Conservation (phyloP, 2,329 filamentous ascomycete genomes). For the Drechslerella dactyloides region DNA sequence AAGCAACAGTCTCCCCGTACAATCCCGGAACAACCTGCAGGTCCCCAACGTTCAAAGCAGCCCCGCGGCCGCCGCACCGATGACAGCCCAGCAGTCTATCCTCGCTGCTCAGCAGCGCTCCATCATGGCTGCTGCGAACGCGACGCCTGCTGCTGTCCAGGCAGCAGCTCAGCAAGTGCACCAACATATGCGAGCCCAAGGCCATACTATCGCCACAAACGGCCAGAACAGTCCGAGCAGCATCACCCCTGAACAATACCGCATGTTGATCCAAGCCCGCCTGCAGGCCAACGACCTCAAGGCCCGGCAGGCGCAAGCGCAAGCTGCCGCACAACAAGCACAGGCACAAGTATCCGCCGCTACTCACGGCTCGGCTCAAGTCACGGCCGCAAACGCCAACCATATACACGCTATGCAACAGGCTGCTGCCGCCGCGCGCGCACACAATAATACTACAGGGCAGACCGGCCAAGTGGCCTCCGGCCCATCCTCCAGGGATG, state of each 20-base stretch:
- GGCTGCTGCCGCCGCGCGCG: conserved; percentile 38
- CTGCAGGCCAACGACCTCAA: conserved; percentile 44
- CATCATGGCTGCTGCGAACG: conserved; percentile 20
- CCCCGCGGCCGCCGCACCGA: conserved; percentile 32
- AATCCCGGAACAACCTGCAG: conserved; percentile 42
- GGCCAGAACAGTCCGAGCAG: conserved; percentile 44
- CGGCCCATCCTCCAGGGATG: background rate
- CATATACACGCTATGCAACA: conserved; percentile 41
- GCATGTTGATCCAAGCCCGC: conserved; percentile 45
- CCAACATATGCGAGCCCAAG: conserved; percentile 38
- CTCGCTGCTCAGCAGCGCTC: conserved; percentile 38
- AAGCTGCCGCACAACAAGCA: conserved; percentile 19
- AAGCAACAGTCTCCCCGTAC: conserved; percentile 27
- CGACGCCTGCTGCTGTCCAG: conserved; percentile 30
- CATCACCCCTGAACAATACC: conserved; percentile 44
- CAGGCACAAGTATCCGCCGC: conserved; percentile 21
- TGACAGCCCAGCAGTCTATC: conserved; percentile 45
- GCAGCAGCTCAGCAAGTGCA: conserved; percentile 44
- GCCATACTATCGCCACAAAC: conserved; percentile 34
- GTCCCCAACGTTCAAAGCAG: conserved; percentile 28
- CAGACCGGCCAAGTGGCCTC: conserved; percentile 13
- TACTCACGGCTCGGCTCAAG: conserved; percentile 11
- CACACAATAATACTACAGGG: conserved; percentile 20
- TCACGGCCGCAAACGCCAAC: conserved; percentile 17
- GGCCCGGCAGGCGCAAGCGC: conserved; percentile 27